Percentiles rank a stretch among this genome's conserved stretches.
These are phyloP conservation scores for Stachybotrys echinatus DNA, from an alignment of 2,329 filamentous ascomycete genomes.

Conservation along the genomic window DNA sequence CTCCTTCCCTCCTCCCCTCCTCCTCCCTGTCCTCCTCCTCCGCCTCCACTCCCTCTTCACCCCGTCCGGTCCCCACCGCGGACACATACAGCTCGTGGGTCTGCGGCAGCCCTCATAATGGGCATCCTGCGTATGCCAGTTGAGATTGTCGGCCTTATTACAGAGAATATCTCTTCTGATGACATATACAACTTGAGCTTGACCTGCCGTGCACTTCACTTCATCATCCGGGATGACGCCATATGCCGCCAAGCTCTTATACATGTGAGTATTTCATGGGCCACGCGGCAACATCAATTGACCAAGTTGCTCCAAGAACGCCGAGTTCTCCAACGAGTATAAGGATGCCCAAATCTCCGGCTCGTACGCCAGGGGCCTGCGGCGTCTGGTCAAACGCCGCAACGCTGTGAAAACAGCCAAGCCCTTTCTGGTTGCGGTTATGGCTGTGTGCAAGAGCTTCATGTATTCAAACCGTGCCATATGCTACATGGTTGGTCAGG, in stretches of 20 bases:
- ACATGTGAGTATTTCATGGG: neutral
- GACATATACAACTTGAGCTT: conserved; percentile 53
- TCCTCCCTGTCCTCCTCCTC: neutral
- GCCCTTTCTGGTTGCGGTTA: conserved; percentile 55
- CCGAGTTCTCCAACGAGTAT: conserved; percentile 15
- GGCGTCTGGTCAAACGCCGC: conserved; percentile 55
- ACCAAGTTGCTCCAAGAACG: conserved; percentile 12
- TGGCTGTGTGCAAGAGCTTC: conserved; percentile 57
- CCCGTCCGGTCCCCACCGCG: too few relatives aligned
- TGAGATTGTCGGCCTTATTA: conserved; percentile 59
- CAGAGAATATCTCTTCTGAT: conserved; percentile 47
- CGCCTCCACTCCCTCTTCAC: neutral
- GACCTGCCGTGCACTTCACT: conserved; percentile 45
- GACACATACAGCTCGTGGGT: too few relatives aligned
- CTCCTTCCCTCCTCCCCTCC: neutral
- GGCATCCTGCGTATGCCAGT: conserved; percentile 44
- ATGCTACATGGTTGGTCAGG: conserved; percentile 50
- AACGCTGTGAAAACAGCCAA: conserved; percentile 54
- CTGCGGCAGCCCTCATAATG: conserved; percentile 27
- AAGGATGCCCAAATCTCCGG: conserved; percentile 10
- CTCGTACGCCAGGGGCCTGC: conserved; percentile 29
- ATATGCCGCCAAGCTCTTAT: conserved; percentile 51
- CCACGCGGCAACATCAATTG: conserved; percentile 5
- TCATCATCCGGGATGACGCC: conserved; percentile 45
- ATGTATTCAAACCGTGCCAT: conserved; percentile 59